Percentiles rank a stretch among this genome's conserved stretches.
Conservation (phyloP, 768 basidiomycete species). For the Strobilomyces dryophilus region DNA sequence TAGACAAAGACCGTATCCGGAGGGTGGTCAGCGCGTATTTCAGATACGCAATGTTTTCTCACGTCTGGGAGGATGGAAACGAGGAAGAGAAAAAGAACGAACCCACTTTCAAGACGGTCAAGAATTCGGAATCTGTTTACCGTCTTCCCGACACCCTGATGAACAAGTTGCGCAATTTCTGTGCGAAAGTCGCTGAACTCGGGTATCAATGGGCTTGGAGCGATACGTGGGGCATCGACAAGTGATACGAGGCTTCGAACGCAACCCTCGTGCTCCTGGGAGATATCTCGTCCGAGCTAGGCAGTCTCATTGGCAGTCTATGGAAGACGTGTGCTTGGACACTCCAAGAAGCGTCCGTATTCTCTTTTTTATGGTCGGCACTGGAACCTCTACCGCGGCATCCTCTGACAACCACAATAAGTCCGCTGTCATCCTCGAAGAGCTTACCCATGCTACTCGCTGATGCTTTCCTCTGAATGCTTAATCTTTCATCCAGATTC, state of each 20-base stretch:
- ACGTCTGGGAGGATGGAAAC: background rate
- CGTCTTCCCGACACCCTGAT: background rate
- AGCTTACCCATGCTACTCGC: background rate
- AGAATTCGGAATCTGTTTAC: background rate
- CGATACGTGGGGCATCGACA: background rate
- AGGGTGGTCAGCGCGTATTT: background rate
- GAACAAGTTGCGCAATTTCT: conserved; percentile 1
- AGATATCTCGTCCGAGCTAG: background rate
- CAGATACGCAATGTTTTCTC: background rate
- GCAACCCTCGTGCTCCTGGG: background rate
- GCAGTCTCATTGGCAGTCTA: background rate
- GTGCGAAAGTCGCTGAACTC: background rate
- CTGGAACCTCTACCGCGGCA: background rate
- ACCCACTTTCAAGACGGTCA: background rate
- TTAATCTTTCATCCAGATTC: background rate
- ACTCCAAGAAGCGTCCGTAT: background rate
- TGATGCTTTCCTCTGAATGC: background rate
- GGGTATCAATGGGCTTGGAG: conserved; percentile 2
- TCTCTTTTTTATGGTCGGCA: background rate
- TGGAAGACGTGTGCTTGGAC: conserved; percentile 1
- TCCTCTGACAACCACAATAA: background rate
- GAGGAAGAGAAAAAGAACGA: no score
- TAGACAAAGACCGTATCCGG: background rate
- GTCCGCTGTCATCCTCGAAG: background rate
- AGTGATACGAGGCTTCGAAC: background rate